These are phyloP conservation scores for Vitrella brassicaformis DNA, from an alignment of 73 alveolate species.

Conservation along the genomic window DNA sequence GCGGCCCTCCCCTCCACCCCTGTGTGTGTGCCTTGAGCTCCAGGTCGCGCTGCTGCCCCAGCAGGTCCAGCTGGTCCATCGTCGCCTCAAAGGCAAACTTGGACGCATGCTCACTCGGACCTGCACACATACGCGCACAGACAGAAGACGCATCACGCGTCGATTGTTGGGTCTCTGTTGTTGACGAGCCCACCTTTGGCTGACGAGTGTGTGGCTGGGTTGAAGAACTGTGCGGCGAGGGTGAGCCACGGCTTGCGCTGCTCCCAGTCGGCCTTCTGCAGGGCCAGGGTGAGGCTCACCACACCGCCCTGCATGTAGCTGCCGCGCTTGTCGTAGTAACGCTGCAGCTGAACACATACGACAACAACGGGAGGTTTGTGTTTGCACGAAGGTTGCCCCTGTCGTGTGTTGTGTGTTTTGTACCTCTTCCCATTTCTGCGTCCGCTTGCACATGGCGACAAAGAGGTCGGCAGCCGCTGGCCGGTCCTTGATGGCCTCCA, in stretches of 20 bases:
- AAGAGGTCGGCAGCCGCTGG: not conserved
- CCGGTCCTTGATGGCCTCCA: not conserved
- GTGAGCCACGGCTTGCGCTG: constrained; percentile 1
- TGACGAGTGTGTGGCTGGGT: not conserved
- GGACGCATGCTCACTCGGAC: not conserved
- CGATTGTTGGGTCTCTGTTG: no score
- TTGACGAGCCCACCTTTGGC: not conserved
- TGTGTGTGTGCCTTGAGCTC: not conserved
- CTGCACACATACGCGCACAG: not conserved
- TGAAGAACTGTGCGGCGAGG: not conserved
- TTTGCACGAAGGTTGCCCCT: no score
- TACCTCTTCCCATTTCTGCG: no score
- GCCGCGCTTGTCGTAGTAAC: constrained; percentile 9
- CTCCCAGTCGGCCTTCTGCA: constrained; percentile 11
- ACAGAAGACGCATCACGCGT: no score
- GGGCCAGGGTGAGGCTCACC: constrained; percentile 6
- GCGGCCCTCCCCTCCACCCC: not conserved
- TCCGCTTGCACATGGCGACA: not conserved
- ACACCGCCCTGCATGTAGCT: constrained; percentile 10
- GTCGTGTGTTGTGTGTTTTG: no score
- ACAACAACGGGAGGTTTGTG: no score
- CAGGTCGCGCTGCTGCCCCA: not conserved
- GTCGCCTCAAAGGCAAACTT: not conserved
- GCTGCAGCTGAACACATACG: no score
- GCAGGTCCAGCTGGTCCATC: not conserved